These are phyloP conservation scores for Scleroderma bovista DNA, from an alignment of 768 basidiomycete species.

Conservation along the genomic window DNA sequence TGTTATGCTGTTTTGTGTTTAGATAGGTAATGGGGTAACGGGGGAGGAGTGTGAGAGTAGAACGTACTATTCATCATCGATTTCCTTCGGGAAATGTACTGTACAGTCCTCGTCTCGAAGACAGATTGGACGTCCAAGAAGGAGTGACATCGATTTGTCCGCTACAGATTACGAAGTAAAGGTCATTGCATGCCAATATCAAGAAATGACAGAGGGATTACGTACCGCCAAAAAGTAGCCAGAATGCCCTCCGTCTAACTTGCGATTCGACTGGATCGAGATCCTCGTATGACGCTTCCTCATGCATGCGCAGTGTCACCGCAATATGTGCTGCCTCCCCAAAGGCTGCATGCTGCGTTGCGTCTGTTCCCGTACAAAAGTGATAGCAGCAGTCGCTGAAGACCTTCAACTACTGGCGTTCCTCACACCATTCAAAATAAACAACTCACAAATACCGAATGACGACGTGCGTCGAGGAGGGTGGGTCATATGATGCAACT, in stretches of 20 bases:
- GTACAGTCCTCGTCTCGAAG: constrained; percentile 89
- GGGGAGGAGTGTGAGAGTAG: constrained; percentile 11
- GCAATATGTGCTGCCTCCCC: constrained; percentile 85
- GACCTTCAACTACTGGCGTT: neutral
- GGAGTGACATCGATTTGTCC: constrained; percentile 86
- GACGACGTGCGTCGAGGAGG: constrained; percentile 78
- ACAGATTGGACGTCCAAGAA: constrained; percentile 79
- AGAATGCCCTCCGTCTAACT: constrained; percentile 80
- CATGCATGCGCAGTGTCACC: constrained; percentile 78
- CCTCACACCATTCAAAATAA: constrained; percentile 1
- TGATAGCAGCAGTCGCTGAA: constrained; percentile 77
- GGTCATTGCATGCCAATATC: neutral
- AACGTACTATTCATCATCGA: constrained; percentile 86
- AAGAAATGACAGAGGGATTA: too few species aligned
- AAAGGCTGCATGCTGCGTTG: constrained; percentile 82
- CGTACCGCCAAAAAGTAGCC: constrained; percentile 84
- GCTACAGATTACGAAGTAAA: constrained; percentile 37
- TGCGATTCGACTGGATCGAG: constrained; percentile 86
- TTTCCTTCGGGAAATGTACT: constrained; percentile 79
- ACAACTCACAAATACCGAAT: constrained; percentile 79
- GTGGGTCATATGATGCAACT: constrained; percentile 77
- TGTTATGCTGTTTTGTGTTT: constrained; percentile 55
- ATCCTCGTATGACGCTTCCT: constrained; percentile 76
- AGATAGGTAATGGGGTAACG: constrained; percentile 3
- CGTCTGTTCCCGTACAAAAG: constrained; percentile 85